These are phyloP conservation scores for Lentinula aciculospora DNA, from an alignment of 768 basidiomycete species.

Conservation along the genomic window DNA sequence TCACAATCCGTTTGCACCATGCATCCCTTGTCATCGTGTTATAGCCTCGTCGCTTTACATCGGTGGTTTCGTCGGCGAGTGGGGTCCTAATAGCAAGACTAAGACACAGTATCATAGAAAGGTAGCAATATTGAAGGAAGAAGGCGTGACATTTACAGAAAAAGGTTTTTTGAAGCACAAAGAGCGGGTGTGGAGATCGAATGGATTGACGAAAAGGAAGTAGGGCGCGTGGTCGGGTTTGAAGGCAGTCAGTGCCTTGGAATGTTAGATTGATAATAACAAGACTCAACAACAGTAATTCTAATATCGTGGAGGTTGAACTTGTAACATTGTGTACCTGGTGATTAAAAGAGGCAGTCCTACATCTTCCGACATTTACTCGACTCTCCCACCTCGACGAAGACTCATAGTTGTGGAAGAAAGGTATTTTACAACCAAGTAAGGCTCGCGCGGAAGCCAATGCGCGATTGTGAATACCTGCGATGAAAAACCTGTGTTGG, in stretches of 20 bases:
- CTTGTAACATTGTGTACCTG: too few relatives aligned
- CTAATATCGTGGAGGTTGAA: too few relatives aligned
- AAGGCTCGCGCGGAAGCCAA: not conserved
- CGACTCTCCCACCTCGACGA: too few relatives aligned
- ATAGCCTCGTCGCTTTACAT: slow-evolving; percentile 55
- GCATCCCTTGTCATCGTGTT: slow-evolving; percentile 66
- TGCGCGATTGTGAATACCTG: slow-evolving; percentile 34
- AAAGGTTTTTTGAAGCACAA: slow-evolving; percentile 33
- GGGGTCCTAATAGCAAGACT: slow-evolving; percentile 40
- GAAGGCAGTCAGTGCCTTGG: too few relatives aligned
- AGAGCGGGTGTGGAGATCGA: not conserved
- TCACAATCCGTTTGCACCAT: slow-evolving; percentile 62
- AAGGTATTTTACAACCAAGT: too few relatives aligned
- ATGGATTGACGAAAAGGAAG: too few relatives aligned
- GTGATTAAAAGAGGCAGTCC: too few relatives aligned
- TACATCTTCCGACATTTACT: too few relatives aligned
- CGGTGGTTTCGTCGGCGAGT: slow-evolving; percentile 62
- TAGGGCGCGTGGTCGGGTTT: too few relatives aligned
- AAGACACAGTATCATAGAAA: slow-evolving; percentile 41
- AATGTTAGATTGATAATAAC: too few relatives aligned
- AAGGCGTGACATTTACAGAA: slow-evolving; percentile 46
- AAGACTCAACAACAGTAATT: too few relatives aligned
- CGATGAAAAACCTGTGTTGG: slow-evolving; percentile 33
- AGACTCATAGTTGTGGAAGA: too few relatives aligned
- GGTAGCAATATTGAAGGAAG: slow-evolving; percentile 39